Evolutionary conservation across 805 yeast species (phyloP), one percentile per base, ranked within the genome.

Genomic region (Candida ovalis): DNA sequence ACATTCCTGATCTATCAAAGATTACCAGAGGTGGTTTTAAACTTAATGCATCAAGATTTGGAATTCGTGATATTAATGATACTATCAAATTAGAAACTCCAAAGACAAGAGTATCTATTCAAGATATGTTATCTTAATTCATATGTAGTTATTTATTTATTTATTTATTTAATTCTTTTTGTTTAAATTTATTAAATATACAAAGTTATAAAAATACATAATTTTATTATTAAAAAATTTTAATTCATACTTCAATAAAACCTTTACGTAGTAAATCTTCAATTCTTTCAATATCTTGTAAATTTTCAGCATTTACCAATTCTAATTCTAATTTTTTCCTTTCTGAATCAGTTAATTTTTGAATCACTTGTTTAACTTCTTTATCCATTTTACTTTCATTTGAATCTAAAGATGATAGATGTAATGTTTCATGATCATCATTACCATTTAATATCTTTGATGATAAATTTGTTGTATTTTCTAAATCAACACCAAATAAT

Each of bases 221-320:
- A 37, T 33, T 42, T 30, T 21, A 22, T 19, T 6, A 27, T 8
- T n/a, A 25, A 25, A 25, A 7, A 25, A 30, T 12, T 30, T 30
- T 17, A 30, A 4, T 30, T 32, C n/a, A 42, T 24, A n/a, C 22
- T 21, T 50, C 48, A 42, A 50, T 73, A 36, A 56, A 55, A 21
- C 63, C 81, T 30, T 62, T 67, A 47, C 66, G 65, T 40, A 86
- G 67, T 19, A 78, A 71, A 24, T 66, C 69, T 61, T 88, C 95
- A 22, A 90, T 77, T 44, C 79, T 69, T 49, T 83, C 86, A 6
- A 90, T 86, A 53, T 91, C 97, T 5, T 77, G 86, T 48, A 91
- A 61, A 44, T 82, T 80, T 3, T 81, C 74, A 1, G 97, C 96
- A 28, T 67, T 70, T 45, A 74, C 72, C 47, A 91, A 69, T 52